These are phyloP conservation scores for Aspergillus conjunctus DNA, from an alignment of 495 filamentous ascomycete species.

Conservation along the genomic window DNA sequence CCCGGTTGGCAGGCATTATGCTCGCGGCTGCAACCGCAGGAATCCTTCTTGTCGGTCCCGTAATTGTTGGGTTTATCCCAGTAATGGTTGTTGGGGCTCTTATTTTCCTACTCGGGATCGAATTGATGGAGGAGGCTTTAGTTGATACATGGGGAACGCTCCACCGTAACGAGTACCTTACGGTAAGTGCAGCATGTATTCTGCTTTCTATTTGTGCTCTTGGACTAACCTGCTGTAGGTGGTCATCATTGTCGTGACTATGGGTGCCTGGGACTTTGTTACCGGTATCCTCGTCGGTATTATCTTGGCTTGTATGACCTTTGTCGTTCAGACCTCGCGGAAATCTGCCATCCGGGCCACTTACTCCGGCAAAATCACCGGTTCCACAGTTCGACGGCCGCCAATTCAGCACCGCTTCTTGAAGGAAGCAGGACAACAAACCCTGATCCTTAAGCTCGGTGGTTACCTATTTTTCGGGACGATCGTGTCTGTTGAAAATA, in stretches of 20 bases:
- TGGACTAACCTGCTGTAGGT: constrained; percentile 54
- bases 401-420: constrained; percentile 86
- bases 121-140: constrained; percentile 83
- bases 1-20: constrained; percentile 81
- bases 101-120: constrained; percentile 92
- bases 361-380: constrained; percentile 82
- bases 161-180: constrained; percentile 82
- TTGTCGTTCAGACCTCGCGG: constrained; percentile 86
- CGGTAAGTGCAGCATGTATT: constrained; percentile 51
- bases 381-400: constrained; percentile 89
- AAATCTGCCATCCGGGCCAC: constrained; percentile 84
- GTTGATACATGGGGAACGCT: constrained; percentile 87
- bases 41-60: constrained; percentile 81
- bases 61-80: constrained; percentile 89
- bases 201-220: neutral
- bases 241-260: constrained; percentile 87
- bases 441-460: constrained; percentile 83
- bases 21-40: constrained; percentile 78
- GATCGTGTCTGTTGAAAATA: constrained; percentile 89
- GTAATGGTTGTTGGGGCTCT: constrained; percentile 95
- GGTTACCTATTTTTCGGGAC: constrained; percentile 97
- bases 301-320: constrained; percentile 84
- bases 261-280: constrained; percentile 97
- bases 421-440: constrained; percentile 80
- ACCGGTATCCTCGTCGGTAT: constrained; percentile 91